Evolutionary conservation across 2,329 filamentous ascomycete genomes (phyloP).

Genomic region (Beauveria rudraprayagi): DNA sequence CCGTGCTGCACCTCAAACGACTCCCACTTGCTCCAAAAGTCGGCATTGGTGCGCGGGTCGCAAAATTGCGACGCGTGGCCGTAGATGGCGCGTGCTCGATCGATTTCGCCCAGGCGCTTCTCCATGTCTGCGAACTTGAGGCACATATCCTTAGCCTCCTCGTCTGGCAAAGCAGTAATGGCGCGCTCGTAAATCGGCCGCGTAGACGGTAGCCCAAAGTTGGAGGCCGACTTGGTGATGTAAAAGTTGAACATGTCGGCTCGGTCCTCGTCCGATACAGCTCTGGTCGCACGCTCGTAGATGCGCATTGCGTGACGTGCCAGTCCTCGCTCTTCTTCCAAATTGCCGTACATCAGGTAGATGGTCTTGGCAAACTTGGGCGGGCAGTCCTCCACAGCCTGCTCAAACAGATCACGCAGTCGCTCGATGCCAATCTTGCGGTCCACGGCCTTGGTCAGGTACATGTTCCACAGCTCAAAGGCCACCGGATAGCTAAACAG

Average conservation of each 20-base stretch:
- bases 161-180: slow-evolving; percentile 86
- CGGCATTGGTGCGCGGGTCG: slow-evolving; percentile 81
- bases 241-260: slow-evolving; percentile 99
- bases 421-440: slow-evolving; percentile 93
- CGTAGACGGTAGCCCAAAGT: slow-evolving; percentile 93
- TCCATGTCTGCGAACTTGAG: slow-evolving; percentile 98
- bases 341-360: slow-evolving; percentile 95
- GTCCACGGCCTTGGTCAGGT: slow-evolving; percentile 93
- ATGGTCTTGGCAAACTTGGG: slow-evolving; percentile 93
- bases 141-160: slow-evolving; percentile 94
- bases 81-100: slow-evolving; percentile 90
- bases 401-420: slow-evolving; percentile 90
- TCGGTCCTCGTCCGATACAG: slow-evolving; percentile 88
- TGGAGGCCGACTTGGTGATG: slow-evolving; percentile 96
- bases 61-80: slow-evolving; percentile 96
- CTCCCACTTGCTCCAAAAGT: slow-evolving; percentile 97
- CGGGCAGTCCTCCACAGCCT: slow-evolving; percentile 89
- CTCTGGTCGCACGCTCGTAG: slow-evolving; percentile 91
- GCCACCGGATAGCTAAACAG: slow-evolving; percentile 98
- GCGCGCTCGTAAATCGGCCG: slow-evolving; percentile 93
- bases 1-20: slow-evolving; percentile 94
- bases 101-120: slow-evolving; percentile 82
- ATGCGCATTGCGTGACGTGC: slow-evolving; percentile 98
- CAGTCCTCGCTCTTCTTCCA: slow-evolving; percentile 91
- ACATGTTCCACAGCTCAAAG: slow-evolving; percentile 97